Base-by-base conservation (phyloP, 345 rosid genomes). In the Tarenaya hassleriana region DNA sequence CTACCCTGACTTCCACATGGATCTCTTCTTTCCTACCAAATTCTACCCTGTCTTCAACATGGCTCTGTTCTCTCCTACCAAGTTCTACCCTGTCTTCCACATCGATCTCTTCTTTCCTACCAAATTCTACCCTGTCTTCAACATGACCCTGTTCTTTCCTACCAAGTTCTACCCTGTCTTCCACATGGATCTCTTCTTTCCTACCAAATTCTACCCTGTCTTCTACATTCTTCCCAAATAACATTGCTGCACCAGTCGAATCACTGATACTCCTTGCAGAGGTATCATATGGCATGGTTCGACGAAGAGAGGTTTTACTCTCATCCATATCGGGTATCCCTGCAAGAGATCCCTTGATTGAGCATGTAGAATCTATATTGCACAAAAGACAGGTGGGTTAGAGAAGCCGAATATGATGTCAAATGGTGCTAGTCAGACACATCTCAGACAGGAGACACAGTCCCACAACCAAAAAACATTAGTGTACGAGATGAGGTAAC, bases 321-420 rank as follows among this genome's bases (percentile, higher is more conserved):
- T 67, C 74, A 66, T 75, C 74, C 42, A 55, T 6, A 61, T 65
- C 63, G 45, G 32, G 40, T 39, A 55, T 56, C 56, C 75, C 70
- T 27, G 55, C 38, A 46, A 63, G 55, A 13, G 81, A 50, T 65
- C 77, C 87, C 70, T 60, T 80, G 60, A 45, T 58, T 55, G 73
- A 75, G 68, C 41, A 61, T 50, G 63, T 33, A 52, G 80, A 75
- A 52, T 80, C 94, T 84, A 61, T 16, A n/a, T n/a, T n/a, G 20
- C 48, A 66, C 58, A 60, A 56, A 59, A 27, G 24, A 56, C 12
- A 38, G 32, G 29, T 34, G 49, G 60, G 63, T 62, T 34, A 55
- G 59, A 69, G 44, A 64, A 50, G 10, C 61, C 11, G 16, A 50
- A 21, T 46, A 52, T n/a, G 52, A 51, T 10, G 32, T 24, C 43